Conservation (phyloP, 352 stramenopile species). For the Phytophthora hibernalis region DNA sequence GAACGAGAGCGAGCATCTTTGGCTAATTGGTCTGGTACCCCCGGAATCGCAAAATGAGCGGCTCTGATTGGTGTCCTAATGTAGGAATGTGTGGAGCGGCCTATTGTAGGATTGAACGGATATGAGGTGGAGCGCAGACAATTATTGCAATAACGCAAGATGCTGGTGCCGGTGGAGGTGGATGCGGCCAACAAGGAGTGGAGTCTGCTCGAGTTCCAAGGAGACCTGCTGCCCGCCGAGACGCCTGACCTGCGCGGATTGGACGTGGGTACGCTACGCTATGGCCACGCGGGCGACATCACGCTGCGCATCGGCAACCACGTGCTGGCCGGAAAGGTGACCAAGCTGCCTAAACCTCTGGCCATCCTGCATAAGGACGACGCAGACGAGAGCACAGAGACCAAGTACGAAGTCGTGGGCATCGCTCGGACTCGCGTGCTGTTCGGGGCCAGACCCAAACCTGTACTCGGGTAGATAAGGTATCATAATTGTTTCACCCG, state of each 20-base stretch:
- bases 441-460: constrained; percentile 81
- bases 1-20: constrained; percentile 74
- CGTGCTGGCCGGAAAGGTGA: constrained; percentile 75
- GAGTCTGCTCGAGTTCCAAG: constrained; percentile 88
- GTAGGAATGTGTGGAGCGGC: not conserved
- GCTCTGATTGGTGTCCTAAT: constrained; percentile 1
- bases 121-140: no score
- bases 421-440: constrained; percentile 81
- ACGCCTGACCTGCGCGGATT: constrained; percentile 47
- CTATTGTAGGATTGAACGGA: not conserved
- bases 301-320: constrained; percentile 89
- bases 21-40: constrained; percentile 17
- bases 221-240: constrained; percentile 58
- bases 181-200: constrained; percentile 74
- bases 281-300: constrained; percentile 57
- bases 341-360: constrained; percentile 75
- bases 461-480: constrained; percentile 63
- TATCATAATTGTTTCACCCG: no score
- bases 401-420: constrained; percentile 80
- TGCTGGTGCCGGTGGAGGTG: constrained; percentile 76
- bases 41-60: constrained; percentile 39
- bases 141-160: constrained; percentile 23
- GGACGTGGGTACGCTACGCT: constrained; percentile 75
- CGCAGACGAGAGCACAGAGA: not conserved
- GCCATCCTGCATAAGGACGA: constrained; percentile 73